phyloP scores from a whole-genome alignment of 371 early-diverging fungal genomes.

The Zopfochytrium polystomum region DNA sequence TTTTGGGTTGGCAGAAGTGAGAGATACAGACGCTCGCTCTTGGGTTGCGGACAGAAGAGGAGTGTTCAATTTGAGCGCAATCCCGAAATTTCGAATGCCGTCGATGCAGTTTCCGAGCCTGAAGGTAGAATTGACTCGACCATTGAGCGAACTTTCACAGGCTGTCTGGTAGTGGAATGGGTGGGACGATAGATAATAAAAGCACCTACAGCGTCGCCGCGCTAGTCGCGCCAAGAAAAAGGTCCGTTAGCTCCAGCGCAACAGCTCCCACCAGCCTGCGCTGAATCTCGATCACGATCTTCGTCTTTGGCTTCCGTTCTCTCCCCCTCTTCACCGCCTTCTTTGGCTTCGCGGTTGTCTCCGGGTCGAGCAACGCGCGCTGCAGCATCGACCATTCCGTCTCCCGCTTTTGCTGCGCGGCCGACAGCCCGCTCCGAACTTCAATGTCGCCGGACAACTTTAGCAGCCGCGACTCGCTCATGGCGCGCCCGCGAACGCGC shows the following conservation, averaged over 20 bases:
- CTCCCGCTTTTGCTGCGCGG: neutral
- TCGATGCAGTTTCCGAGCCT: constrained; percentile 4
- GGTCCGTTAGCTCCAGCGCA: constrained; percentile 12
- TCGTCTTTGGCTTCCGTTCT: constrained; percentile 8
- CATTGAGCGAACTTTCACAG: no score
- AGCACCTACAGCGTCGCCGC: constrained; percentile 7
- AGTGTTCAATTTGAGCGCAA: neutral
- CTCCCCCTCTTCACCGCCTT: constrained; percentile 1
- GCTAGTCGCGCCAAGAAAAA: constrained; percentile 6
- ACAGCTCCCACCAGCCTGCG: constrained; percentile 12
- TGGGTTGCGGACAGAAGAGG: constrained; percentile 3
- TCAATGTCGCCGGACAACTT: no score
- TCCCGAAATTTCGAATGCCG: constrained; percentile 7
- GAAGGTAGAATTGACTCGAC: no score
- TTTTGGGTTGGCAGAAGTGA: no score
- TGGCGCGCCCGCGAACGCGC: neutral
- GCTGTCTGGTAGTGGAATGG: no score
- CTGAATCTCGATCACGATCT: constrained; percentile 13
- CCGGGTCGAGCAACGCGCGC: constrained; percentile 15
- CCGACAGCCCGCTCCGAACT: neutral
- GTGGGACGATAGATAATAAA: neutral
- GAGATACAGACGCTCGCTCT: no score
- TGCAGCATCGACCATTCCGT: neutral
- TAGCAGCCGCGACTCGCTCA: neutral
- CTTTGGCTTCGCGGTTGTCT: neutral